Evolutionary conservation across 441 rosid species (phyloP), one percentile per base, ranked within the genome.

Genomic region (Mallotus repandus): DNA sequence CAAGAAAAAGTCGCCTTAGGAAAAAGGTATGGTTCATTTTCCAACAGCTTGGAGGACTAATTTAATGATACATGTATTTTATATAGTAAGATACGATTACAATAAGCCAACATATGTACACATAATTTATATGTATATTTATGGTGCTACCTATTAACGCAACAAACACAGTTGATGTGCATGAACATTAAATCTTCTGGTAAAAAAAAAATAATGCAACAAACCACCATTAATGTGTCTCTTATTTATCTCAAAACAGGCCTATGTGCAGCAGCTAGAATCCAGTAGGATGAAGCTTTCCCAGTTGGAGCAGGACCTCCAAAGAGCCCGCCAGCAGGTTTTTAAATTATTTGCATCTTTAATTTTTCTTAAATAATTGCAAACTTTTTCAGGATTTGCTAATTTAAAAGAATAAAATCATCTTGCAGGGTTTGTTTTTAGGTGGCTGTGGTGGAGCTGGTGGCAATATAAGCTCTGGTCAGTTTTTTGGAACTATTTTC

Each of bases 241-340:
- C 55, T 68, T 70, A 5, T 5, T 5, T 57, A 2, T 29, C 18
- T 55, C 9, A 52, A 69, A 60, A 35, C 90, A 95, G 99, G 97
- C 98, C 67, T 96, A 96, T 77, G 96, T 96, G 70, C 99, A 96
- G 81, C 98, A 96, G 84, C 91, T 96, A 29, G 99, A 96, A 80
- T 79, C 98, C 58, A 93, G 98, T 77, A 88, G 98, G 86, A 89
- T 96, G 32, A 96, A 88, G 79, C 96, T 96, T 61, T 82, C 89
- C 69, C 97, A 96, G 80, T 82, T 96, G 54, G 99, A 96, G 83
- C 98, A 90, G 76, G 99, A 96, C 63, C 89, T 96, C 54, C 99
- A 93, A 81, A 85, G 98, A 70, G 98, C 99, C 25, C 84, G 97
- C 80, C 76, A 89, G 77, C 99, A 93, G 85, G 99, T 91, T 68